phyloP scores from a whole-genome alignment of 1,284 basidiomycete genomes.

The Fomitopsis pinicola region DNA sequence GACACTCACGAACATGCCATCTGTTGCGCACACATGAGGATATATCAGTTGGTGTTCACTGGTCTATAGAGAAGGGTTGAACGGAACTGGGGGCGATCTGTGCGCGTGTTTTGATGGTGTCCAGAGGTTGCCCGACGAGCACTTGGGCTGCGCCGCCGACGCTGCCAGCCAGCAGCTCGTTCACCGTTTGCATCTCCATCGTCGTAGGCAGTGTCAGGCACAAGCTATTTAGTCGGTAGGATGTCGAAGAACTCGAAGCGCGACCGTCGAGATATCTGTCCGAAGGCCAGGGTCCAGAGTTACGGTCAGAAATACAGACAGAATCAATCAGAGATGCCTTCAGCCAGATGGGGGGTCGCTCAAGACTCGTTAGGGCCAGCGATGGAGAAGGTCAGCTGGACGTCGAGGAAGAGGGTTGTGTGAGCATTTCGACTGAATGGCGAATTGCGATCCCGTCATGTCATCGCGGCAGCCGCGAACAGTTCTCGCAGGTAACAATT shows the following conservation, averaged over 20 bases:
- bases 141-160: conserved; percentile 80
- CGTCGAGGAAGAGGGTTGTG: neutral
- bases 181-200: conserved; percentile 45
- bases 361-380: too few species aligned
- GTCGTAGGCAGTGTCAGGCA: too few species aligned
- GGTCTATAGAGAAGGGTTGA: conserved; percentile 7
- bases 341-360: too few species aligned
- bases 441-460: neutral
- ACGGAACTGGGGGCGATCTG: conserved; percentile 70
- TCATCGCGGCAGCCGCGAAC: neutral
- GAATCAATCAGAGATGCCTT: neutral
- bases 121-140: conserved; percentile 82
- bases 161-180: conserved; percentile 76
- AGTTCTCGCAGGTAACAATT: neutral
- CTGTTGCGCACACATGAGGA: conserved; percentile 30
- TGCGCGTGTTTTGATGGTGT: conserved; percentile 83
- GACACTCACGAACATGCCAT: conserved; percentile 74
- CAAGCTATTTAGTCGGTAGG: too few species aligned
- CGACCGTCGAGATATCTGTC: too few species aligned
- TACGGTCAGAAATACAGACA: neutral
- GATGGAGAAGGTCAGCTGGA: too few species aligned
- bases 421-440: neutral
- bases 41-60: conserved; percentile 1
- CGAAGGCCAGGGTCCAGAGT: too few species aligned
- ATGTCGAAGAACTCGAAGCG: too few species aligned